Evolutionary conservation across 148 eudicot species (phyloP), one percentile per base, ranked within the genome.

Genomic region (Vaccinium vitisidaea): DNA sequence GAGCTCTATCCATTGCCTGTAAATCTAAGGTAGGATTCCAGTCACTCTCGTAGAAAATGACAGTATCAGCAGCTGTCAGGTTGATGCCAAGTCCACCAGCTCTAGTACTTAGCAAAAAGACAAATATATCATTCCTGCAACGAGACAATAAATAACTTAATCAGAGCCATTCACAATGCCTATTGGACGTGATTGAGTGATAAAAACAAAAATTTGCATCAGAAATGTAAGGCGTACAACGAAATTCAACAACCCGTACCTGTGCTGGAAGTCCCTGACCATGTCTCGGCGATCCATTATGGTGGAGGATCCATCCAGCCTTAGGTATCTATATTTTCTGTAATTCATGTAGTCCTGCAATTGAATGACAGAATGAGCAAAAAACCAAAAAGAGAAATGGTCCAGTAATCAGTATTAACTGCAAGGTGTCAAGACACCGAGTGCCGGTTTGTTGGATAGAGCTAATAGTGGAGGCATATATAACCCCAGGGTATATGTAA

Each of bases 1-100:
- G 99, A 82, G 99, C 99, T 87, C 99, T 92, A 84, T 95, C 99
- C 99, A 97, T 97, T 50, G 99, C 99, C 80, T 97, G 99, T 88
- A 97, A 89, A 92, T 97, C 99, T 89, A 95, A 86, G 21, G 98
- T 95, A 61, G 99, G 99, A 87, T 97, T 97, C 99, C 99, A 97
- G 86, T 97, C 99, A 88, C 98, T 97, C 90, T 97, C 99, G 79
- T 97, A 97, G 82, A 97, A 97, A 87, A 97, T 97, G 80, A 97
- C 99, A 58, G 99, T 97, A 89, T 95, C 99, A 65, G 98, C 99
- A 88, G 98, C 98, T 27, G 98, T 97, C 88, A 97, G 88, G 87
- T 97, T 97, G 87, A 97, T 97, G 83, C 98, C 99, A 80, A 97
- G 93, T 39, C 99, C 98, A 77, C 99, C 98, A 79, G 98, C 99